These are phyloP conservation scores for Davidsoniella eucalypti DNA, from an alignment of 2,329 filamentous ascomycete genomes.

Conservation along the genomic window DNA sequence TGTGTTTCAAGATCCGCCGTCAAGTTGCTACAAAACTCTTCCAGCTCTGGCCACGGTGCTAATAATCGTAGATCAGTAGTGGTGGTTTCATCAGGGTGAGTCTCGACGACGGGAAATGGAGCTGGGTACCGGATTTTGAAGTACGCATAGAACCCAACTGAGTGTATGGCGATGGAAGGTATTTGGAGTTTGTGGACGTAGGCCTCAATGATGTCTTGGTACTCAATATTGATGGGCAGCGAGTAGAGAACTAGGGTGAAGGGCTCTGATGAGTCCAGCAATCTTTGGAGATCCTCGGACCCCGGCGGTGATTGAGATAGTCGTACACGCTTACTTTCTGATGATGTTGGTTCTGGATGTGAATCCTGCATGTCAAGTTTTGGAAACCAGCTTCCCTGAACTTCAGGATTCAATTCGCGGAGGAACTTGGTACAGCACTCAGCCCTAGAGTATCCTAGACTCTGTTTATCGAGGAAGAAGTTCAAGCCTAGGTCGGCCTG, in stretches of 20 bases:
- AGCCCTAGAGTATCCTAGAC: constrained; percentile 61
- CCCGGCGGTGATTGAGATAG: constrained; percentile 9
- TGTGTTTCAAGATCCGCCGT: constrained; percentile 53
- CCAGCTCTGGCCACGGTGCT: constrained; percentile 70
- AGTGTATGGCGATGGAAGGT: constrained; percentile 70
- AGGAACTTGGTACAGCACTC: constrained; percentile 62
- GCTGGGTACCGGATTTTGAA: constrained; percentile 65
- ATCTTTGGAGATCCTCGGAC: constrained; percentile 21
- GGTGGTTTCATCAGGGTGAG: constrained; percentile 76
- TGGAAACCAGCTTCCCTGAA: constrained; percentile 56
- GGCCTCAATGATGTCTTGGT: constrained; percentile 28
- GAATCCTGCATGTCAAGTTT: constrained; percentile 24
- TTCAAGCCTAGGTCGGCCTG: constrained; percentile 84
- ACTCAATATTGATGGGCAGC: constrained; percentile 29
- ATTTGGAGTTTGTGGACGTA: constrained; percentile 41
- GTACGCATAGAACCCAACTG: constrained; percentile 79
- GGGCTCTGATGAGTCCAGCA: constrained; percentile 22
- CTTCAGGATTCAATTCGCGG: constrained; percentile 82
- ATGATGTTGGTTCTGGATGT: neutral
- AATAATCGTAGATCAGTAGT: constrained; percentile 74
- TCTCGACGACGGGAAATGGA: constrained; percentile 87
- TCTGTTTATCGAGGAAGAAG: constrained; percentile 79
- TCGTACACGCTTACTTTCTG: constrained; percentile 8
- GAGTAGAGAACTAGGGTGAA: constrained; percentile 42
- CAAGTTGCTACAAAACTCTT: constrained; percentile 47